Base-by-base conservation (phyloP, 768 basidiomycete genomes). In the Leccinellum luteum region DNA sequence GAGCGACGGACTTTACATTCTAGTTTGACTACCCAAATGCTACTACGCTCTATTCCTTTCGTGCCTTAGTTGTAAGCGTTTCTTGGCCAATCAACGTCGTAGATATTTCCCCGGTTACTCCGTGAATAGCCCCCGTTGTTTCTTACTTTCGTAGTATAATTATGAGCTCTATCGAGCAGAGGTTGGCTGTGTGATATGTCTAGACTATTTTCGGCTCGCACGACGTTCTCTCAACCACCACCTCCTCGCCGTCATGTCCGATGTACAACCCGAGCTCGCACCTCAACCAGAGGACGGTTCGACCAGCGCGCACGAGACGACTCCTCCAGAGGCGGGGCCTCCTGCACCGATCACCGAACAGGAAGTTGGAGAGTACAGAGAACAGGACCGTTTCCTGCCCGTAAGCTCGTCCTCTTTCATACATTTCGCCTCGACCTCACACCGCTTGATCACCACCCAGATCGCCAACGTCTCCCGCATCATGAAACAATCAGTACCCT, bases 391-490 rank as follows among this genome's bases (percentile, higher is more conserved):
- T 19, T 96, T 90, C 74, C 81, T 96, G n/a, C 94, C 94, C 17
- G 94, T 96, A 27, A 53, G 48, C 27, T 23, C 6, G 15, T 25
- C 25, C 1, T 25, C 45, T 15, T 30, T 6, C 3, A 12, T 21
- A 6, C 9, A 7, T 19, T 19, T 12, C n/a, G 1, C 0, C 14
- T 7, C 47, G 2, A 17, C 7, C 0, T 48, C 25, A 27, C 15
- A 6, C 25, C 21, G 13, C 48, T 51, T 17, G 44, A 21, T 28
- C 19, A 38, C n/a, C n/a, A n/a, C 1, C 10, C 31, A 62, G 94
- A 98, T 98, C 65, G 95, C 95, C 52, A 98, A 98, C 70, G 94
- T 98, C n/a, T 86, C 94, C 15, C 84, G 96, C 21, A 95, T 98
- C 68, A 98, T 98, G 95, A 98, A 98, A 74, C 79, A 86, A 44